Base-by-base conservation (phyloP, 495 filamentous ascomycete species). In the Penicillium coffeae region DNA sequence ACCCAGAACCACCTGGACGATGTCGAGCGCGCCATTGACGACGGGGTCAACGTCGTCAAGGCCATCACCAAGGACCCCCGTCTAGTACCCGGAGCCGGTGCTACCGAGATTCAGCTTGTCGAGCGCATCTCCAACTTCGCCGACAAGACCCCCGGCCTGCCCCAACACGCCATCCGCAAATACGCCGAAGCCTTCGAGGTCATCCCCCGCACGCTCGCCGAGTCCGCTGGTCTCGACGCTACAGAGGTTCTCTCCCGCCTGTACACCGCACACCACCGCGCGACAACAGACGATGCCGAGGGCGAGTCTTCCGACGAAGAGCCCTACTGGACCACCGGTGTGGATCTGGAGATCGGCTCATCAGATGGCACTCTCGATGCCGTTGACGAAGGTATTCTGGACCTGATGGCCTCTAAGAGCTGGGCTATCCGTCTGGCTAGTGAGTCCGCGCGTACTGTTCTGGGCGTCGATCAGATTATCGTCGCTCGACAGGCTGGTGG, bases 391-490 rank as follows among this genome's bases (percentile, higher is more conserved):
- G 89, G 87, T 37, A 97, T 99, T 48, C 74, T 99, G 34, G 94
- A 99, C 71, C 78, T 99, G 38, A 76, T 96, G 68, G 79, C 88
- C 34, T 79, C 85, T 32, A 99, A 99, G 81, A 83, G 82, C 59
- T 96, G 89, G 89, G 94, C 94, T 2, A 95, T 99, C 60, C 90
- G 91, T 69, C 74, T 99, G 39, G 94, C 94, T 36, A 96, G 90
- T 13, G 94, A 99, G 68, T 84, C 93, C 38, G 92, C 88, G 41
- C 81, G 94, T 47, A 97, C 94, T 36, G 87, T 99, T 32, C 76
- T 99, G 51, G 92, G 90, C 32, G 94, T 99, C 13, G 94, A 99
- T 71, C 94, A 99, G 74, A 97, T 99, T 58, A 99, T 99, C 62
- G 94, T 99, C 39, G 90, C 94, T 42, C 84, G 91, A 69, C 92